phyloP scores from a whole-genome alignment of 164 flowering plant species.

The Pachysandra terminalis region DNA sequence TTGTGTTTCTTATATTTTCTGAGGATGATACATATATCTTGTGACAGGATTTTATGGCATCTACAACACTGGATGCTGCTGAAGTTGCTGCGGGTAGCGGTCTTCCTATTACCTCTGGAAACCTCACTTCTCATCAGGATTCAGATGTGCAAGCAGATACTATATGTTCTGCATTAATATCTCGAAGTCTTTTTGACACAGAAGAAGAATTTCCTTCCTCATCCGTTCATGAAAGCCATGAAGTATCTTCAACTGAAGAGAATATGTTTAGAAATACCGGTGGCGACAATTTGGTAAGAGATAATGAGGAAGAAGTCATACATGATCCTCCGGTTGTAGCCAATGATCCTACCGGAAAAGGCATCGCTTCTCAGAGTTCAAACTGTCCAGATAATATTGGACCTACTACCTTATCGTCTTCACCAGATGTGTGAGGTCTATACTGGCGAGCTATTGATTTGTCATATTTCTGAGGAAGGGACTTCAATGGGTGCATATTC shows the following conservation, averaged over 20 bases:
- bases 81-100: conserved; percentile 6
- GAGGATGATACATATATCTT: background rate
- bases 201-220: conserved; percentile 17
- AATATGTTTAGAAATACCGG: background rate
- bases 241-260: background rate
- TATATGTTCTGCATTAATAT: conserved; percentile 16
- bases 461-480: conserved; percentile 2
- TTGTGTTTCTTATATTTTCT: background rate
- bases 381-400: too few relatives aligned
- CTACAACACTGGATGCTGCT: conserved; percentile 9
- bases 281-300: conserved; percentile 6
- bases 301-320: conserved; percentile 2
- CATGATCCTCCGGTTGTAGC: background rate
- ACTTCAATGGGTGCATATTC: background rate
- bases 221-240: conserved; percentile 11
- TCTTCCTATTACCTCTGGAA: conserved; percentile 10
- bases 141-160: background rate
- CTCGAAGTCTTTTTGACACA: conserved; percentile 22
- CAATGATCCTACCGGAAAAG: conserved; percentile 3
- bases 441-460: background rate
- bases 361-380: background rate
- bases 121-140: conserved; percentile 3
- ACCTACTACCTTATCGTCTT: background rate
- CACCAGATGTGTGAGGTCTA: background rate
- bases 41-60: conserved; percentile 15